These are phyloP conservation scores for Arthrobotrys sphaeroides DNA, from an alignment of 2,329 filamentous ascomycete genomes.

Conservation along the genomic window DNA sequence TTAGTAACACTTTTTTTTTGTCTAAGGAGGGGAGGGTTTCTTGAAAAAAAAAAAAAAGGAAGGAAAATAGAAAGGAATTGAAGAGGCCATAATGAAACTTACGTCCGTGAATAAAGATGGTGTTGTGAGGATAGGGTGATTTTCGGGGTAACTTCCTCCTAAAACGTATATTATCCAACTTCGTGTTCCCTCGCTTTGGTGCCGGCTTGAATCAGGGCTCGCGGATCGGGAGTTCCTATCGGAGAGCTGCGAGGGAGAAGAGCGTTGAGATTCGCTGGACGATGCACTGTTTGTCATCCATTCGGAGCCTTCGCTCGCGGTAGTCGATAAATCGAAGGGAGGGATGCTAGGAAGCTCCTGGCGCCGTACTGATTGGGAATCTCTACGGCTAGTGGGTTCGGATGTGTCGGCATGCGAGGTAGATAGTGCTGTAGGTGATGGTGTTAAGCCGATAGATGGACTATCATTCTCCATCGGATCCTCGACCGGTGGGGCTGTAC, in stretches of 20 bases:
- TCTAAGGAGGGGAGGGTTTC: neutral
- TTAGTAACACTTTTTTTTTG: neutral
- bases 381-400: neutral
- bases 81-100: too few species aligned
- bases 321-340: conserved; percentile 6
- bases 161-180: conserved; percentile 79
- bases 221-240: conserved; percentile 11
- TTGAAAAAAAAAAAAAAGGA: conserved; percentile 3
- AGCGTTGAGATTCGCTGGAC: conserved; percentile 14
- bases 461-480: neutral
- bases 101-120: conserved; percentile 76
- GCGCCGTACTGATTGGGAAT: neutral
- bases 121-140: conserved; percentile 75
- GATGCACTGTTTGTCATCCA: conserved; percentile 30
- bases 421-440: neutral
- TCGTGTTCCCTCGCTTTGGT: conserved; percentile 64
- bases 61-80: too few species aligned
- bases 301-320: conserved; percentile 36
- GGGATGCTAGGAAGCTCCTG: neutral
- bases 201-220: conserved; percentile 33
- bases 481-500: neutral
- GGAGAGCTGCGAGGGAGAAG: neutral
- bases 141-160: conserved; percentile 74
- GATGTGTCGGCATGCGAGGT: neutral
- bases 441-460: neutral